A percentile compares a stretch with the other conserved stretches of the same genome.
Conservation (phyloP, 345 rosid species). For the Eutrema yunnanense region DNA sequence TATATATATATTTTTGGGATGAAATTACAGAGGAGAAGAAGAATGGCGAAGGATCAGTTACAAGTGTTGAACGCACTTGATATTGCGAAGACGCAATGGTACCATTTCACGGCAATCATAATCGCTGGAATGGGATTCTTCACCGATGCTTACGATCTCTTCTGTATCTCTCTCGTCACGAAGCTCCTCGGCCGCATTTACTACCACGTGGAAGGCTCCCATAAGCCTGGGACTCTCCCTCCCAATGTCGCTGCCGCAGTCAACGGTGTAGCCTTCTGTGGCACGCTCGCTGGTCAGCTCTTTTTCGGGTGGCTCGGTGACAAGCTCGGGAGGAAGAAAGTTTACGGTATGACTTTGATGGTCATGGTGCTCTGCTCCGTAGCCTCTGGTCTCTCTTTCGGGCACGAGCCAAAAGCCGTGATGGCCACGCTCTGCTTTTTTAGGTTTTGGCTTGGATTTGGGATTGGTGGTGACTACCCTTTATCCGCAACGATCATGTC, state of each 20-base stretch:
- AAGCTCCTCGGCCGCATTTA: conserved; percentile 42
- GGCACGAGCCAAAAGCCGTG: conserved; percentile 26
- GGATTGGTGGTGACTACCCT: conserved; percentile 41
- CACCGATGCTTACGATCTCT: conserved; percentile 42
- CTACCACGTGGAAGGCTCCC: conserved; percentile 32
- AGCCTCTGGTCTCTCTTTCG: conserved; percentile 34
- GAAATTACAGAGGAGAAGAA: conserved; percentile 4
- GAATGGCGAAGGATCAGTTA: conserved; percentile 45
- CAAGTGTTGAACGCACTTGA: conserved; percentile 50
- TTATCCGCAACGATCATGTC: conserved; percentile 47
- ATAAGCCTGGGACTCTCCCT: conserved; percentile 35
- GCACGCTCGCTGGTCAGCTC: conserved; percentile 31
- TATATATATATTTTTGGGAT: background rate
- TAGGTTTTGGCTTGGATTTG: conserved; percentile 35
- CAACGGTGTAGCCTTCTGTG: conserved; percentile 43
- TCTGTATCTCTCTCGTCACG: conserved; percentile 38
- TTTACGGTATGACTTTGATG: conserved; percentile 42
- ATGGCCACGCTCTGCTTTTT: conserved; percentile 34
- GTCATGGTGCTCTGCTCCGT: conserved; percentile 28
- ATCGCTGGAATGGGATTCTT: conserved; percentile 44
- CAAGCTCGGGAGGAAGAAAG: conserved; percentile 72
- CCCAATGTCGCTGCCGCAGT: conserved; percentile 42
- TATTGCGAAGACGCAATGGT: conserved; percentile 33
- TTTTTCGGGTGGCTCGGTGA: conserved; percentile 54
- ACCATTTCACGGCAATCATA: conserved; percentile 33